Evolutionary conservation across 2,329 filamentous ascomycete genomes (phyloP).

Genomic region (Aspergillus brunneoviolaceus): DNA sequence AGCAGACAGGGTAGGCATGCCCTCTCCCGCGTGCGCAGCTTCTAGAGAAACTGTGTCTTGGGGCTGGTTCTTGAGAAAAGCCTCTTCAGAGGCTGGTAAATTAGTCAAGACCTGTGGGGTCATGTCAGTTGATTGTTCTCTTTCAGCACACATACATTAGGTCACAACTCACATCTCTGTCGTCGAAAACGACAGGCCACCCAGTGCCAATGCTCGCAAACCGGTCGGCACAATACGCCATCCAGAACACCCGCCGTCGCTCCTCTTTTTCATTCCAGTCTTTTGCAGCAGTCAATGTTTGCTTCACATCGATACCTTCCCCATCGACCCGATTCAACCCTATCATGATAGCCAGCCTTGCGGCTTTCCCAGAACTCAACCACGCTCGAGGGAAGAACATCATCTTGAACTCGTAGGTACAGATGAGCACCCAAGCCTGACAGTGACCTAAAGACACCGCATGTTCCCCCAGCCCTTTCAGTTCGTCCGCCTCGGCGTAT

Average conservation of each 20-base stretch:
- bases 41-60: slow-evolving; percentile 68
- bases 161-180: slow-evolving; percentile 64
- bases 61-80: slow-evolving; percentile 76
- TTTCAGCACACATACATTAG: neutral
- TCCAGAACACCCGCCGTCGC: slow-evolving; percentile 89
- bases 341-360: slow-evolving; percentile 87
- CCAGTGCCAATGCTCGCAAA: slow-evolving; percentile 96
- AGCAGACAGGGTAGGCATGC: slow-evolving; percentile 71
- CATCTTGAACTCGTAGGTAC: slow-evolving; percentile 90
- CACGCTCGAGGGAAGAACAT: slow-evolving; percentile 97
- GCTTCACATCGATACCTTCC: slow-evolving; percentile 81
- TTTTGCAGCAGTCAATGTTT: slow-evolving; percentile 78
- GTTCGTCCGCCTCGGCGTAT: slow-evolving; percentile 84
- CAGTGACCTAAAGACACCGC: slow-evolving; percentile 83
- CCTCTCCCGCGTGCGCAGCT: slow-evolving; percentile 58
- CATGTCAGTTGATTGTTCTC: slow-evolving; percentile 19
- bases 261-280: slow-evolving; percentile 97
- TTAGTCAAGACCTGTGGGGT: slow-evolving; percentile 68
- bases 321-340: slow-evolving; percentile 86
- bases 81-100: slow-evolving; percentile 78
- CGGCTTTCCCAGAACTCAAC: slow-evolving; percentile 82
- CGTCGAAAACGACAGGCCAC: slow-evolving; percentile 94
- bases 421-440: slow-evolving; percentile 78
- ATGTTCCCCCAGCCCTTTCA: slow-evolving; percentile 87
- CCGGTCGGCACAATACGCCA: slow-evolving; percentile 84